A percentile compares a stretch with the other conserved stretches of the same genome.
Conservation (phyloP, 2,329 filamentous ascomycete genomes). For the Neonectria neomacrospora region DNA sequence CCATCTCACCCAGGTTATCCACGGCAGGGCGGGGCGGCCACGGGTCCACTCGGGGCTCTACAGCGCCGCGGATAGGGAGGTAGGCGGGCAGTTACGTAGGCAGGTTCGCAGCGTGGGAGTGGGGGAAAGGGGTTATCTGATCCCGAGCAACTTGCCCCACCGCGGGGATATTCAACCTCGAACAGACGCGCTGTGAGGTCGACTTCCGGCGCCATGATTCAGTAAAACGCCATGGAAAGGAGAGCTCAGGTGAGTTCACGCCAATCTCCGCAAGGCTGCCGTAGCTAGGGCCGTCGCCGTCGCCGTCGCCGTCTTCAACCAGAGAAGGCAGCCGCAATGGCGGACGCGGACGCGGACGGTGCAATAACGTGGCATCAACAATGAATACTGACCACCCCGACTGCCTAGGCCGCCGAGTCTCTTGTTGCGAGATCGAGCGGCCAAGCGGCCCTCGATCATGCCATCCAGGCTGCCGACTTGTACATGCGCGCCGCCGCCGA, state of each 20-base stretch:
- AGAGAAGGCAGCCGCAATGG: neutral
- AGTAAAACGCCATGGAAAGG: conserved; percentile 50
- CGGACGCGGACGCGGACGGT: neutral
- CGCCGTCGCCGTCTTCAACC: neutral
- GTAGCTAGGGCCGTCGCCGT: neutral
- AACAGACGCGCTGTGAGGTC: conserved; percentile 23
- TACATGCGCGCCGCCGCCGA: conserved; percentile 81
- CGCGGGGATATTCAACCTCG: conserved; percentile 10
- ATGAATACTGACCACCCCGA: neutral
- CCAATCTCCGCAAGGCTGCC: neutral
- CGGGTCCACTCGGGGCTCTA: neutral
- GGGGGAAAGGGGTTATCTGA: conserved; percentile 25
- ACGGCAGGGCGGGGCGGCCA: neutral
- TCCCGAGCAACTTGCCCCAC: conserved; percentile 20
- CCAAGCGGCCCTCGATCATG: conserved; percentile 74
- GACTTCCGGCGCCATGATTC: conserved; percentile 38
- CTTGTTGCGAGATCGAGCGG: conserved; percentile 50
- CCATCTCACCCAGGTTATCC: neutral
- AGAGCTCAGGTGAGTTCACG: conserved; percentile 50
- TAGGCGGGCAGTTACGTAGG: neutral
- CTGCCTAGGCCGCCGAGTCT: conserved; percentile 52
- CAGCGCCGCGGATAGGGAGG: neutral
- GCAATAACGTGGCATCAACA: neutral
- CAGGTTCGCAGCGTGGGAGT: conserved; percentile 3
- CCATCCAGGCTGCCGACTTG: conserved; percentile 81